Conservation (phyloP, 2,329 filamentous ascomycete species). For the Pseudonectria buxi region DNA sequence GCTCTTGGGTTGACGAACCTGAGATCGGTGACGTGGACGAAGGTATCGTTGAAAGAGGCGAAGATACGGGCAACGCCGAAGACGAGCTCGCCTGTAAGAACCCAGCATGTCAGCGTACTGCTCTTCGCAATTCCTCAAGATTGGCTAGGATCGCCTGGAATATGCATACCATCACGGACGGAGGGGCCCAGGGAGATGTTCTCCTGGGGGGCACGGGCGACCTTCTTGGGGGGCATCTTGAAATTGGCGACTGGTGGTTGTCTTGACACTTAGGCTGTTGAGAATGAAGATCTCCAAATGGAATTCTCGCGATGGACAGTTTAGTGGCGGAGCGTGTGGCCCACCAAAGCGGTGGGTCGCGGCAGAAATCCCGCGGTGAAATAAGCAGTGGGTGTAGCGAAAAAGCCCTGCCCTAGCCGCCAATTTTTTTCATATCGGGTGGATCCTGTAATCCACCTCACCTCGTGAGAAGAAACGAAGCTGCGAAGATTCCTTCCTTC, state of each 20-base stretch:
- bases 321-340: slow-evolving; percentile 22
- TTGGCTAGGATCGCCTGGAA: background rate
- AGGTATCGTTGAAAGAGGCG: slow-evolving; percentile 88
- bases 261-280: slow-evolving; percentile 28
- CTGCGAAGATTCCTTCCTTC: slow-evolving; percentile 4
- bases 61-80: slow-evolving; percentile 97
- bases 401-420: slow-evolving; percentile 29
- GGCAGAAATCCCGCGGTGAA: slow-evolving; percentile 28
- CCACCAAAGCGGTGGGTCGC: slow-evolving; percentile 27
- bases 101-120: slow-evolving; percentile 9
- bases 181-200: slow-evolving; percentile 98
- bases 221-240: slow-evolving; percentile 94
- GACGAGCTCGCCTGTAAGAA: slow-evolving; percentile 74
- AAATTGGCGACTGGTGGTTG: slow-evolving; percentile 31
- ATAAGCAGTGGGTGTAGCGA: slow-evolving; percentile 15
- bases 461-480: slow-evolving; percentile 13
- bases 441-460: slow-evolving; percentile 7
- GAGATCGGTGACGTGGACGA: slow-evolving; percentile 99
- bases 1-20: slow-evolving; percentile 50
- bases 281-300: slow-evolving; percentile 25
- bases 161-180: slow-evolving; percentile 76
- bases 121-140: slow-evolving; percentile 2
- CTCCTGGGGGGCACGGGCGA: slow-evolving; percentile 77
- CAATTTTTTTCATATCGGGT: slow-evolving; percentile 10
- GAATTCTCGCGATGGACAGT: slow-evolving; percentile 20